Conservation (phyloP, 2,329 filamentous ascomycete species). For the Pleochaeta shiraiana region DNA sequence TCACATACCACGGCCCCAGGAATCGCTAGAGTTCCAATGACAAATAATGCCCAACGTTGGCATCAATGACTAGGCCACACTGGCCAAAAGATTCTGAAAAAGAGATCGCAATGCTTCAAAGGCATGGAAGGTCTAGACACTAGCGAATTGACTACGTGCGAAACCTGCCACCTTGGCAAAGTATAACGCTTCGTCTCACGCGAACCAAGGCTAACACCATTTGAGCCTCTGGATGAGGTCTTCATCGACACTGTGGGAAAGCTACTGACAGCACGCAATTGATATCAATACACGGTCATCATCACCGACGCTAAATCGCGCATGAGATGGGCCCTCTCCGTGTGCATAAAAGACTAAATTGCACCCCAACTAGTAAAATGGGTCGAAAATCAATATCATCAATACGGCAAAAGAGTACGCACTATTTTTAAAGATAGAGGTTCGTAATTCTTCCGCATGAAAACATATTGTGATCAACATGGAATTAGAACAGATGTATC, state of each 20-base stretch:
- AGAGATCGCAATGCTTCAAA: not conserved
- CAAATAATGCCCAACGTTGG: slow-evolving; percentile 1
- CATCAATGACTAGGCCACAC: not conserved
- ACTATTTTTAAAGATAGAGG: slow-evolving; percentile 2
- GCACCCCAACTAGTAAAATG: not conserved
- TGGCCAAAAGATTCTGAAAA: slow-evolving; percentile 1
- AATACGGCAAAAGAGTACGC: not conserved
- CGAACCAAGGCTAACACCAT: not conserved
- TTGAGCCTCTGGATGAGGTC: not conserved
- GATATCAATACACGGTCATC: not conserved
- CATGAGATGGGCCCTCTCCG: slow-evolving; percentile 1
- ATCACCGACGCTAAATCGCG: slow-evolving; percentile 1
- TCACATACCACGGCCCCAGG: not conserved
- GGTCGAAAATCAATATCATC: not conserved
- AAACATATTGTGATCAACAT: not conserved
- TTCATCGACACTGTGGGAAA: not conserved
- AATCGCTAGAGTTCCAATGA: not conserved
- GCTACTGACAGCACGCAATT: not conserved
- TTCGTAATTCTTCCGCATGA: not conserved
- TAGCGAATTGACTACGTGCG: not conserved
- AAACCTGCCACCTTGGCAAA: slow-evolving; percentile 1
- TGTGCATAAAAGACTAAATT: slow-evolving; percentile 1
- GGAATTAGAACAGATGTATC: not conserved
- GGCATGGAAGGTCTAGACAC: slow-evolving; percentile 1
- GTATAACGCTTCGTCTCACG: not conserved